Base-by-base conservation (phyloP, 2,329 filamentous ascomycete species). In the Cryphonectria japonica region DNA sequence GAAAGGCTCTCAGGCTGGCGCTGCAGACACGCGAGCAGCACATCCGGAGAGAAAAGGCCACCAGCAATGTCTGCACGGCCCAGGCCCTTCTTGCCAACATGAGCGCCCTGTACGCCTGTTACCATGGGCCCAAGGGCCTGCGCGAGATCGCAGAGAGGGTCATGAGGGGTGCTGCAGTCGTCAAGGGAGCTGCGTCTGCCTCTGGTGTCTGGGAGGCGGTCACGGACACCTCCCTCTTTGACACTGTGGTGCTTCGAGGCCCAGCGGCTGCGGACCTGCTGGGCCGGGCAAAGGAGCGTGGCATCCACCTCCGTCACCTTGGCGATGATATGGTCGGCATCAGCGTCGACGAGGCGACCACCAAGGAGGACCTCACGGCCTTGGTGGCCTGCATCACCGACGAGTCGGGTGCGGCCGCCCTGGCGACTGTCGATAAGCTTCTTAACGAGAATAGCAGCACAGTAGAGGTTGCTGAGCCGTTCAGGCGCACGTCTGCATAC, bases 61-160 rank as follows among this genome's bases (percentile, higher is more conserved):
- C 95, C 1, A 97, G 94, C 85, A 98, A 98, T 79, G 95, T 98
- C 72, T 98, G 95, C 84, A 98, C 95, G 1, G 95, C 95, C 1
- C 95, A 98, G 82, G 95, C 95, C 11, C 84, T 98, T 37, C 85
- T 98, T 67, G 95, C 95, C 52, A 98, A 98, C 81, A 98, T 98
- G 93, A 95, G 90, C 76, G 94, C 95, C 69, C 92, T 98, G 84
- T 98, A 97, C 79, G 95, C 94, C 67, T 87, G 98, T 68, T 98
- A 98, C 81, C 95, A 98, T 79, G 95, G 95, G 3, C 95, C 95
- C 0, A 82, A 89, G 68, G 94, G 95, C 26, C 83, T 98, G 66
- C 94, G 90, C 82, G 87, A 89, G 19, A 98, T 98, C 78, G 95
- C 95, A 0, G 88, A 95, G 79, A 89, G 91, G 74, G 88, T 93